Percentiles rank a stretch among this genome's conserved stretches.
phyloP scores from a whole-genome alignment of 495 filamentous ascomycete species.

The Talaromyces thailandensis region DNA sequence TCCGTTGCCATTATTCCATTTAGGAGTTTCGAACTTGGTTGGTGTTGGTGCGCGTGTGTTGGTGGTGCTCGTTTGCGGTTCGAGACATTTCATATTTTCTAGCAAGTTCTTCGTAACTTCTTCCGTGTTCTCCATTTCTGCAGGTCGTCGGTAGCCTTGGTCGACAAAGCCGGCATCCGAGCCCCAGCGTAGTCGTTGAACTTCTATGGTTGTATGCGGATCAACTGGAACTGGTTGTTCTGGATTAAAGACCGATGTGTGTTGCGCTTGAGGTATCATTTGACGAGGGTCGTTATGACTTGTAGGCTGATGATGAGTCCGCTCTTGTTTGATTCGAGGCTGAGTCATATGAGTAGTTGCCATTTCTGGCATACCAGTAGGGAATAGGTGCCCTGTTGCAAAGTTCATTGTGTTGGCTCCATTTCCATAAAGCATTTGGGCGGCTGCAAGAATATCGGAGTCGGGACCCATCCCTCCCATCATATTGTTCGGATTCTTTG shows the following conservation, averaged over 20 bases:
- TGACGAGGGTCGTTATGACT: neutral
- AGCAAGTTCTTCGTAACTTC: constrained; percentile 43
- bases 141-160: constrained; percentile 45
- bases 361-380: constrained; percentile 13
- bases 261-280: constrained; percentile 18
- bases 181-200: constrained; percentile 48
- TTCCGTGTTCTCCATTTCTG: constrained; percentile 46
- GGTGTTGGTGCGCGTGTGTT: constrained; percentile 55
- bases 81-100: constrained; percentile 44
- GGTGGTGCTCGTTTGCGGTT: constrained; percentile 41
- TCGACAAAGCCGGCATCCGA: constrained; percentile 54
- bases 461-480: constrained; percentile 11
- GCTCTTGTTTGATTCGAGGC: neutral
- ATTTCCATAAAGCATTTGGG: constrained; percentile 37
- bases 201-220: constrained; percentile 29
- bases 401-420: constrained; percentile 23
- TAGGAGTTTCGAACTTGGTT: constrained; percentile 13
- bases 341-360: constrained; percentile 10
- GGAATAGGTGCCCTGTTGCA: constrained; percentile 22
- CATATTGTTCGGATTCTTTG: constrained; percentile 7
- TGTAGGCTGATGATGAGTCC: neutral
- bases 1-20: neutral
- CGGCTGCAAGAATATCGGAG: constrained; percentile 42
- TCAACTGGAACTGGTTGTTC: constrained; percentile 30
- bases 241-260: constrained; percentile 35